phyloP scores from a whole-genome alignment of 345 rosid species.

The Brassica juncea region DNA sequence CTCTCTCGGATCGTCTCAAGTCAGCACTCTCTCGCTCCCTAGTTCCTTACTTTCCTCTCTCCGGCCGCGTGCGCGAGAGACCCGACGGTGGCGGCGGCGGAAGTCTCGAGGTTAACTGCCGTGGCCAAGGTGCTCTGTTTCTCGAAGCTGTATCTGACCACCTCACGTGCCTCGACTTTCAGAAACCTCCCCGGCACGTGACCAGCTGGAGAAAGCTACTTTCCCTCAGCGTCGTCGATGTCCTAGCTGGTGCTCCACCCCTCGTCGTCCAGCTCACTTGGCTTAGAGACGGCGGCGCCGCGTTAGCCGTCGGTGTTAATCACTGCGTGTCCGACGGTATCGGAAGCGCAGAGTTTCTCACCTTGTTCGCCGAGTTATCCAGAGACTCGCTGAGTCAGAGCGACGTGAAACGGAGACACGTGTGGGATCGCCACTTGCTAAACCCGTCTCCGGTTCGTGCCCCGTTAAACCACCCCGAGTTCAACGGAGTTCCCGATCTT shows the following conservation, averaged over 20 bases:
- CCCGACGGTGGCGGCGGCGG: conserved; percentile 29
- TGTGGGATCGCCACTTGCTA: conserved; percentile 80
- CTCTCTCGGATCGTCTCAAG: conserved; percentile 50
- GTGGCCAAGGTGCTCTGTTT: conserved; percentile 69
- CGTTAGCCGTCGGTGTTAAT: conserved; percentile 66
- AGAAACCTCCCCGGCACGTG: conserved; percentile 59
- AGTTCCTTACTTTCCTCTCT: conserved; percentile 75
- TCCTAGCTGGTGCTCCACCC: conserved; percentile 67
- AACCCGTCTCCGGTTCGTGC: conserved; percentile 38
- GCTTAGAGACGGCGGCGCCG: conserved; percentile 72
- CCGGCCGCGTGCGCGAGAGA: conserved; percentile 68
- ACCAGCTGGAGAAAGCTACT: conserved; percentile 71
- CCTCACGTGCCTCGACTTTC: conserved; percentile 47
- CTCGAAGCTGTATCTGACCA: conserved; percentile 57
- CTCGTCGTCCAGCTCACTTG: conserved; percentile 89
- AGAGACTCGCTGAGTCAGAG: conserved; percentile 23
- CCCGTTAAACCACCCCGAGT: conserved; percentile 55
- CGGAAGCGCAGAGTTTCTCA: conserved; percentile 74
- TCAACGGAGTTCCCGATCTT: conserved; percentile 57
- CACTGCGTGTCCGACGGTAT: conserved; percentile 81
- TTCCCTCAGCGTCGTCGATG: conserved; percentile 63
- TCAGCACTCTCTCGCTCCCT: conserved; percentile 56
- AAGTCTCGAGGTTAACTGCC: conserved; percentile 62
- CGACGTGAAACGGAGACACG: conserved; percentile 42
- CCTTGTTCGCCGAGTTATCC: conserved; percentile 60